phyloP scores from a whole-genome alignment of 208 protist species.

The Wallacemonas sp. region DNA sequence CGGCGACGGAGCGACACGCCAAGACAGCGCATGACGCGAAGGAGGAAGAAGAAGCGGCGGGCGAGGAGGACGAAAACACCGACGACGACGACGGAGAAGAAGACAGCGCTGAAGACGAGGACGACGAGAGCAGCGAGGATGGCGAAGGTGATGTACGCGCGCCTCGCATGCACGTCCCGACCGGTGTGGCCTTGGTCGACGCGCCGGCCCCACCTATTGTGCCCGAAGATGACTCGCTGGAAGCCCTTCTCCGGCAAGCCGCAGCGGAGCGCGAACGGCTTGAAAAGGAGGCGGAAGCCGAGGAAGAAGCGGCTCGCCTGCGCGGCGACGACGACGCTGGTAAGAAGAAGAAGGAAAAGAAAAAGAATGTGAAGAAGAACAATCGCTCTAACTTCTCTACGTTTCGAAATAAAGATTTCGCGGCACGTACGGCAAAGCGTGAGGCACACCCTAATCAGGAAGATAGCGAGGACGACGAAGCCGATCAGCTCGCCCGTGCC shows the following conservation, averaged over 20 bases:
- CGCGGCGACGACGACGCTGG: conserved; percentile 13
- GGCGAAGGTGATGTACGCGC: conserved; percentile 4
- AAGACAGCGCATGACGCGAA: not conserved
- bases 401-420: conserved; percentile 89
- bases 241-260: conserved; percentile 46
- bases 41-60: not conserved
- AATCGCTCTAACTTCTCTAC: conserved; percentile 87
- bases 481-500: not conserved
- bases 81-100: not conserved
- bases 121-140: conserved; percentile 7
- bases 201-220: conserved; percentile 12
- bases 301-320: conserved; percentile 23
- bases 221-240: conserved; percentile 41
- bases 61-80: not conserved
- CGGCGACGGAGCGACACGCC: not conserved
- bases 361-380: conserved; percentile 90
- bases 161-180: conserved; percentile 10
- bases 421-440: conserved; percentile 32
- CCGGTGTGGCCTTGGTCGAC: not conserved
- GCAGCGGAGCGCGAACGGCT: conserved; percentile 33
- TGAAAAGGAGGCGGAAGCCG: conserved; percentile 23
- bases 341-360: conserved; percentile 42
- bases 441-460: conserved; percentile 10
- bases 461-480: conserved; percentile 13
- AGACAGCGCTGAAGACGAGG: not conserved